Base-by-base conservation (phyloP, 2,329 filamentous ascomycete genomes). In the Botrytis byssoidea region DNA sequence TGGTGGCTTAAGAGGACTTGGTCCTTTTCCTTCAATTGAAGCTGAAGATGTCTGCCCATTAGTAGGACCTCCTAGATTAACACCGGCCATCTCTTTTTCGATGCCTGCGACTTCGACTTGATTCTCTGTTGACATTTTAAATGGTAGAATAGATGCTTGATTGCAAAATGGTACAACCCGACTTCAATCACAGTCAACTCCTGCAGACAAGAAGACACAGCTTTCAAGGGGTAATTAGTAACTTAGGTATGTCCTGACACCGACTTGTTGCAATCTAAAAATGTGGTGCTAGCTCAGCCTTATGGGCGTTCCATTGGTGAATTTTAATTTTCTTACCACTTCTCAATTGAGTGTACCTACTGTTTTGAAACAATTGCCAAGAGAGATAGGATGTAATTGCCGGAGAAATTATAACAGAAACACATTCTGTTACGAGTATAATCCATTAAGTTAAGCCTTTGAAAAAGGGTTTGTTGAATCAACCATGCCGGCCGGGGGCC, bases 1-100 rank as follows among this genome's bases (percentile, higher is more conserved):
- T 42, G 81, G 81, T 29, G 78, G 78, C 77, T 86, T 85, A 72
- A 85, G 81, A 32, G 83, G 77, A 12, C 83, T 83, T 68, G 83
- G 81, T 12, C 79, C 68, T 29, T 77, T 77, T 37, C 77, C 76
- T 60, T 75, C 74, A 25, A 29, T 74, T 72, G 20, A n/a, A 51
- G 40, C 25, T 46, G 18, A 22, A 60, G 51, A 55, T 55, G 57
- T 35, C 22, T 70, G 12, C 32, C 29, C 57, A 32, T 61, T 42
- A 16, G 63, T 64, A 32, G 18, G 42, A 16, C 40, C 48, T 51
- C 59, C 71, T 37, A 74, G 55, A 40, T 51, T 65, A 42, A 73
- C 40, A 37, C 25, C 60, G 16, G 64, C 73, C 66, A 74, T 60
- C 12, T 74, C 69, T 37, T 74, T 72, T 37, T 72, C 73, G 61